Base-by-base conservation (phyloP, 108 stramenopile species). In the Nitzschia sp. region DNA sequence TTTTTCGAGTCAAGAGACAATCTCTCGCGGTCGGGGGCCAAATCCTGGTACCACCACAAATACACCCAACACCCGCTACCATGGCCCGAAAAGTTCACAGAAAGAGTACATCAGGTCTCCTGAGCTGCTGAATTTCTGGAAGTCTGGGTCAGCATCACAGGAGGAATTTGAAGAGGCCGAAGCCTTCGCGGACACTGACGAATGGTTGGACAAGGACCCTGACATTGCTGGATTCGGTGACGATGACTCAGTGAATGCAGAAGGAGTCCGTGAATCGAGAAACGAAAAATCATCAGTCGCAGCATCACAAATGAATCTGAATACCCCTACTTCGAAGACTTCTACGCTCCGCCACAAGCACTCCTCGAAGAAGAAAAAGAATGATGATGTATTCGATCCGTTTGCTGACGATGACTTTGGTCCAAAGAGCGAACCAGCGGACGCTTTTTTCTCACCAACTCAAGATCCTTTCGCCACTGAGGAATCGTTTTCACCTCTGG, bases 311-410 rank as follows among this genome's bases (percentile, higher is more conserved):
- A 34, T 34, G 29, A 34, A 34, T 34, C 17, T 50, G 48, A 19
- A 50, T 3, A 19, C 48, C 6, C 48, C 19, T 50, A n/a, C n/a
- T 6, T 50, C 48, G 48, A 50, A 50, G n/a, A 50, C 17, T 1
- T 19, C n/a, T n/a, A 50, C 17, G 3, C 48, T 19, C 3, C n/a
- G 48, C 6, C n/a, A 50, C 3, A 19, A n/a, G 48, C 48, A 50
- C 6, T 19, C n/a, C n/a, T 19, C 11, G 11, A 54, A 6, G 6
- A 42, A 41, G 29, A 54, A 56, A 10, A 17, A 42, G 15, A 51
- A 69, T 22, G 43, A 69, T 19, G 69, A 51, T 22, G 70, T 63
- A 11, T 71, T 71, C 39, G 70, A 71, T 62, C 70, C 70, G 1
- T 71, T 71, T 24, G 60, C 50, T 22, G 50, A 39, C 52, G 66